These are phyloP conservation scores for Cystobasidium sp. DNA, from an alignment of 1,284 basidiomycete species.

Conservation along the genomic window DNA sequence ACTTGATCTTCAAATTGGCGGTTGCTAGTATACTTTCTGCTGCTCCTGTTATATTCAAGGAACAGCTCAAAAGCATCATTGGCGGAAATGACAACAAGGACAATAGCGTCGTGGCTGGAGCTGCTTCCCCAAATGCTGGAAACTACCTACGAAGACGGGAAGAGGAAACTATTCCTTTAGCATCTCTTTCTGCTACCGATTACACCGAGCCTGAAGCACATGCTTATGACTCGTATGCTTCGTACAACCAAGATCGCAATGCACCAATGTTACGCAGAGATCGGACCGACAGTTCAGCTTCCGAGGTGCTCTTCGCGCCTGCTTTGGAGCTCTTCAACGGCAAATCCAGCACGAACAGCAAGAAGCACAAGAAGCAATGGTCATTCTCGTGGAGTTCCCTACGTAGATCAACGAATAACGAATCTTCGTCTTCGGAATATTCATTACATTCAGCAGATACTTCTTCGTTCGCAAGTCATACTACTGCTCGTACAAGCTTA, in stretches of 20 bases:
- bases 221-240: background rate
- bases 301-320: constrained; percentile 35
- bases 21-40: constrained; percentile 51
- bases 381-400: constrained; percentile 30
- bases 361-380: constrained; percentile 30
- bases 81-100: constrained; percentile 31
- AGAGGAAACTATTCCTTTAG: background rate
- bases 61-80: constrained; percentile 46
- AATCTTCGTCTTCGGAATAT: constrained; percentile 3
- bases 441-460: background rate
- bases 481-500: constrained; percentile 8
- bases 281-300: constrained; percentile 37
- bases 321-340: background rate
- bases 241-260: background rate
- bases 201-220: background rate
- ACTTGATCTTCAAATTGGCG: constrained; percentile 51
- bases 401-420: constrained; percentile 22
- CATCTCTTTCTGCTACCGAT: background rate
- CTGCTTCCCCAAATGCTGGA: background rate
- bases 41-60: constrained; percentile 52
- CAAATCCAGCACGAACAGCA: background rate
- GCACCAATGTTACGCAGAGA: constrained; percentile 33
- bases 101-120: background rate
- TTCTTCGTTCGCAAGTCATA: constrained; percentile 13
- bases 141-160: background rate